Evolutionary conservation across 2,329 filamentous ascomycete genomes (phyloP), one percentile per base, ranked within the genome.

Genomic region (Trichoderma breve): DNA sequence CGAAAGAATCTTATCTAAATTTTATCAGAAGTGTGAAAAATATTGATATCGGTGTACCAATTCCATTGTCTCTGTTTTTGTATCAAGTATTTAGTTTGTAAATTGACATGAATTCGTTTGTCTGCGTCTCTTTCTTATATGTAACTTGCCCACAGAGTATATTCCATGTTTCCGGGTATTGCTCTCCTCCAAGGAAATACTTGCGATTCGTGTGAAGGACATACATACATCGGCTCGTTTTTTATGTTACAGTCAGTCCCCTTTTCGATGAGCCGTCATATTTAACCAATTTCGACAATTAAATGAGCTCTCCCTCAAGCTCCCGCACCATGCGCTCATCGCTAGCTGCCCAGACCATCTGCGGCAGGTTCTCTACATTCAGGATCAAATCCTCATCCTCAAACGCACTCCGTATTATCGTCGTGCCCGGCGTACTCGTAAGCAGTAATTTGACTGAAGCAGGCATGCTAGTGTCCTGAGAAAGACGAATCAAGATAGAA

Each of bases 401-500:
- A 67, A 74, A 76, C 1, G 73, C 71, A 2, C 12, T 32, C 11
- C 72, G 68, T 2, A 74, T 43, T 1, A 58, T 43, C 18, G 57
- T 53, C 0, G 73, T 66, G 6, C 72, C 73, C 0, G 73, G 72
- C 24, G 74, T 71, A 36, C 74, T 74, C 14, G 73, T 73, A 34
- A 76, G 73, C 2, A 76, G 62, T 6, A 76, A 24, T 26, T 76
- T 76, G 28, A 76, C 55, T 3, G 58, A 55, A 14, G 74, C 70
- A 1, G 12, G 32, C 1, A 73, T 12, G 8, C n/a, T 62, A 0
- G 28, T 4, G 34, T 73, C 72, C 1, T 15, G 15, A 1, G 51
- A 39, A 3, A 73, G 61, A 18, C n/a, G 39, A 9, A 69, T 47
- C 15, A 69, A 24, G 0, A n/a, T 53, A 3, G 36, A 47, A 26